A percentile compares a stretch with the other conserved stretches of the same genome.
Evolutionary conservation across 805 yeast genomes (phyloP).

Genomic region (Vanderwaltozyma tropicalis): DNA sequence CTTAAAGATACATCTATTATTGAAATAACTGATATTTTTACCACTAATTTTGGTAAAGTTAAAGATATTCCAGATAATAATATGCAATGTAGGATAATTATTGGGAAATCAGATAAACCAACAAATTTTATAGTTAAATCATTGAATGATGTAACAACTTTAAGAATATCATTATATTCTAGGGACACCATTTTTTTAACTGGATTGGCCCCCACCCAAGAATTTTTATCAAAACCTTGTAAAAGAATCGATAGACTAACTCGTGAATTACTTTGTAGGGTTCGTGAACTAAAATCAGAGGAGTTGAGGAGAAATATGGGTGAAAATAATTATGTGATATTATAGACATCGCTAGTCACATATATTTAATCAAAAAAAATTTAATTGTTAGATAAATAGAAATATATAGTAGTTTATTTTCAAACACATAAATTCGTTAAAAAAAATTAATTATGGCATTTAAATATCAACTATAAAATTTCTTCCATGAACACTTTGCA

Average conservation of each 20-base stretch:
- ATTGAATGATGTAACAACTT: conserved; percentile 6
- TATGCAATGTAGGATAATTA: conserved; percentile 13
- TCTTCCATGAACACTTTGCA: conserved; percentile 5
- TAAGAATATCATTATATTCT: conserved; percentile 12
- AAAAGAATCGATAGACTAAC: conserved; percentile 17
- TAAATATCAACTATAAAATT: neutral
- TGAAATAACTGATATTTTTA: conserved; percentile 14
- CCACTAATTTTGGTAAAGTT: conserved; percentile 9
- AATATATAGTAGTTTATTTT: neutral
- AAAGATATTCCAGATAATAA: conserved; percentile 1
- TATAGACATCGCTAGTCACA: neutral
- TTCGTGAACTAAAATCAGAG: conserved; percentile 13
- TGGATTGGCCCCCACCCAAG: conserved; percentile 1
- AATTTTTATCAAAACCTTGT: conserved; percentile 2
- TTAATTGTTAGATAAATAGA: neutral
- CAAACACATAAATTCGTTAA: neutral
- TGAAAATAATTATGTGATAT: conserved; percentile 16
- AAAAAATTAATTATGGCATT: too few relatives aligned
- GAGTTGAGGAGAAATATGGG: conserved; percentile 25
- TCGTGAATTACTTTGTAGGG: conserved; percentile 10
- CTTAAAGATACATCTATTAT: conserved; percentile 2
- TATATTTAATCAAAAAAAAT: too few relatives aligned
- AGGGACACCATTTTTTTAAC: conserved; percentile 7
- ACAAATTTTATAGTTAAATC: too few relatives aligned
- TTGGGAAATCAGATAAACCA: conserved; percentile 11